phyloP scores from a whole-genome alignment of 1,139 yeast genomes.

The Saccharomyces hybrid region DNA sequence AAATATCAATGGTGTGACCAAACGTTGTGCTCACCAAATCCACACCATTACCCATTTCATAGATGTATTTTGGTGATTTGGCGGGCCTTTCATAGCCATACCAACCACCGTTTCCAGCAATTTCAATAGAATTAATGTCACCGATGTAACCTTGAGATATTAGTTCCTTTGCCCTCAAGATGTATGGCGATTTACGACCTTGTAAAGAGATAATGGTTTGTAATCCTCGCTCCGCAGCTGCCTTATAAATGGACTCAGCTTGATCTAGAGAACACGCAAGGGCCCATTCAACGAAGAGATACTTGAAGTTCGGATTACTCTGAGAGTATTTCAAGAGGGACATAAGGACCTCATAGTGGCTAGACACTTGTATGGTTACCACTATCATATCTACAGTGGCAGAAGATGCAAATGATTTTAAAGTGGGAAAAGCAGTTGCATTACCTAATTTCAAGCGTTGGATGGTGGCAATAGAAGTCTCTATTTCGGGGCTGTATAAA shows the following conservation, averaged over 20 bases:
- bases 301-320: slow-evolving; percentile 18
- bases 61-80: slow-evolving; percentile 22
- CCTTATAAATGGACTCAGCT: slow-evolving; percentile 21
- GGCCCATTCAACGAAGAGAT: slow-evolving; percentile 26
- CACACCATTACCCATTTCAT: slow-evolving; percentile 22
- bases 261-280: slow-evolving; percentile 19
- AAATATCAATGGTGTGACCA: slow-evolving; percentile 26
- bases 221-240: slow-evolving; percentile 18
- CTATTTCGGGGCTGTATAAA: slow-evolving; percentile 15
- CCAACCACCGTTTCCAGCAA: slow-evolving; percentile 28
- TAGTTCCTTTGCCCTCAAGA: slow-evolving; percentile 26
- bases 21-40: slow-evolving; percentile 25
- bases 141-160: slow-evolving; percentile 25
- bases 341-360: slow-evolving; percentile 15
- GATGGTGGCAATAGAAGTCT: slow-evolving; percentile 19
- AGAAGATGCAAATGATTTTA: slow-evolving; percentile 19
- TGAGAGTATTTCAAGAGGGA: slow-evolving; percentile 18
- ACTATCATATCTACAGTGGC: slow-evolving; percentile 24
- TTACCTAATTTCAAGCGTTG: slow-evolving; percentile 17
- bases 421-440: slow-evolving; percentile 22
- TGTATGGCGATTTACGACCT: slow-evolving; percentile 27
- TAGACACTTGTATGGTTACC: slow-evolving; percentile 17
- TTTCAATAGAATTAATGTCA: slow-evolving; percentile 24
- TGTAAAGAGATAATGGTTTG: slow-evolving; percentile 26
- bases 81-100: slow-evolving; percentile 25